phyloP scores from a whole-genome alignment of 2,329 filamentous ascomycete genomes.

The Penicillium sp. region DNA sequence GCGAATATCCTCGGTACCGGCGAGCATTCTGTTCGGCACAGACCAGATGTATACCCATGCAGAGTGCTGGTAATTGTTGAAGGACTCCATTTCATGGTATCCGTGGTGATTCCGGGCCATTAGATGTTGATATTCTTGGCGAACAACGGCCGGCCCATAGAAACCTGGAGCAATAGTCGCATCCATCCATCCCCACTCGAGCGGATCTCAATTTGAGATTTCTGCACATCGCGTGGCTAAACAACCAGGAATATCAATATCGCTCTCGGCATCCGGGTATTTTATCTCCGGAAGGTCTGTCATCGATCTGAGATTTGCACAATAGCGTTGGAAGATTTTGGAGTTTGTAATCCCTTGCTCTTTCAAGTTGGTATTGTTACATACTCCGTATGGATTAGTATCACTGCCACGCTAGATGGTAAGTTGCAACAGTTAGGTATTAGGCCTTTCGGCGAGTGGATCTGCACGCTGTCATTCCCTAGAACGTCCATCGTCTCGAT shows the following conservation, averaged over 20 bases:
- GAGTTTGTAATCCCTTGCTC: neutral
- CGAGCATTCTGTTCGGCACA: slow-evolving; percentile 1
- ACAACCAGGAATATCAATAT: neutral
- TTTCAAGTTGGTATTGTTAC: neutral
- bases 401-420: neutral
- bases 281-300: slow-evolving; percentile 2
- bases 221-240: slow-evolving; percentile 17
- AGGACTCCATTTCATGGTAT: neutral
- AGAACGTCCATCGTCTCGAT: neutral
- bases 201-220: slow-evolving; percentile 26
- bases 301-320: slow-evolving; percentile 12
- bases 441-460: neutral
- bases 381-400: neutral
- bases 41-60: neutral
- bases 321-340: neutral
- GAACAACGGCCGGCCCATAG: slow-evolving; percentile 13
- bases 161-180: slow-evolving; percentile 24
- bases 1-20: neutral
- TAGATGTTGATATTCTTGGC: slow-evolving; percentile 14
- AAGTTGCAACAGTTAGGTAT: slow-evolving; percentile 1
- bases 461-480: slow-evolving; percentile 1
- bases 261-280: slow-evolving; percentile 12
- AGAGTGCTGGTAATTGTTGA: neutral
- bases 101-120: neutral
- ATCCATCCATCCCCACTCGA: slow-evolving; percentile 22